Evolutionary conservation across 305 asterid genomes (phyloP).

Genomic region (Solanum hybrid): DNA sequence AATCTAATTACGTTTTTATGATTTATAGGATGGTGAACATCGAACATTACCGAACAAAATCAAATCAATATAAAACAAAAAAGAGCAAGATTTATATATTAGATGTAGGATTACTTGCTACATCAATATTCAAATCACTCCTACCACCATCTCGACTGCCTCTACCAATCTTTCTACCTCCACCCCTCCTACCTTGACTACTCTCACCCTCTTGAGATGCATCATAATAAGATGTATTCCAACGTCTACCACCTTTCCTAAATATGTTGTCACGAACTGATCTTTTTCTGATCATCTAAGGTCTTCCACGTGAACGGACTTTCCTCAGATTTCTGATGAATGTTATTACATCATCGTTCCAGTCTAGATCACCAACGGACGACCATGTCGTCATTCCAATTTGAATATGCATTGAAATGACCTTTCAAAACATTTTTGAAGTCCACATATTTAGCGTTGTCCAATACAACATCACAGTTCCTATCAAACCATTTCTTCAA

Average conservation of each 20-base stretch:
- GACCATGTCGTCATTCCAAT: neutral
- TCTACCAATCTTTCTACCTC: neutral
- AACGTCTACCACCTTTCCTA: neutral
- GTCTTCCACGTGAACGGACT: neutral
- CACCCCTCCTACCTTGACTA: neutral
- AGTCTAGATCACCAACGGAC: neutral
- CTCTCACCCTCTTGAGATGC: neutral
- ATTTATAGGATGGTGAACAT: neutral
- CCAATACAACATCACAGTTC: neutral
- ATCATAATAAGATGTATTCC: neutral
- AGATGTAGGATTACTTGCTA: neutral
- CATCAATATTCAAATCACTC: neutral
- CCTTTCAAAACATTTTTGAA: neutral
- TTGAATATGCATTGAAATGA: neutral
- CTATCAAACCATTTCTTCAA: neutral
- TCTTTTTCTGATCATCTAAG: neutral
- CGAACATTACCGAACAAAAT: neutral
- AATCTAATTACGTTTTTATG: neutral
- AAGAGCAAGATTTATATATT: neutral
- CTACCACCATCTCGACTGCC: neutral
- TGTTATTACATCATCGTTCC: neutral
- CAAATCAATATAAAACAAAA: neutral
- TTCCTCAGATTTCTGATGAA: neutral
- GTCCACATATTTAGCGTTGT: neutral
- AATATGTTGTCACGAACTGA: neutral